Evolutionary conservation across 2,329 filamentous ascomycete species (phyloP), one percentile per base, ranked within the genome.

Genomic region (Phoma sp.): DNA sequence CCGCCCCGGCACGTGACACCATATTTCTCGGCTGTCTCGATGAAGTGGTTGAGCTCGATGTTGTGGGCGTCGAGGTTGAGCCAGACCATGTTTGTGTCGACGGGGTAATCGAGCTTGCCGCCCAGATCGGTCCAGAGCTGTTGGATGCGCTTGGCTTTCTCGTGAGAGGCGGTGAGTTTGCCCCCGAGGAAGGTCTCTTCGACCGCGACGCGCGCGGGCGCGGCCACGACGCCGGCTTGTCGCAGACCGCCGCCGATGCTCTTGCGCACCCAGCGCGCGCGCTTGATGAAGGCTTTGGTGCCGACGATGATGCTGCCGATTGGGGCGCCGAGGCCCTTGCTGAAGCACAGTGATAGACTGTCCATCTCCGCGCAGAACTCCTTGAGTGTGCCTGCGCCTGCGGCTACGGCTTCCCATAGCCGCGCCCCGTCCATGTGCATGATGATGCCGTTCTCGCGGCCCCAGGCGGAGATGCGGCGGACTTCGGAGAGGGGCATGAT

Each of bases 41-140:
- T 79, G 56, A 87, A 83, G 36, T 82, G 78, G 46, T 82, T 79
- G 4, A 70, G 70, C 3, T 78, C 76, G 29, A 87, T 71, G 0
- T 84, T 83, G 9, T 84, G 82, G 1, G 82, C 81, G 27, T 85
- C 82, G 13, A 95, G 77, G 71, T 96, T 88, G 53, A 96, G 68
- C 91, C 90, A 96, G 30, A 91, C 85, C 90, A 96, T 96, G 76
- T 96, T 96, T n/a, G 91, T 96, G 69, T 96, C 87, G 1, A 89
- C 87, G 0, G 89, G 88, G 55, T 87, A 80, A 18, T 81, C 75
- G 52, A 91, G 75, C 74, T 83, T 85, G 1, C 91, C 91, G 4
- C 91, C 91, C 46, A 87, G 78, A 13, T 76, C 77, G 4, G 79
- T 82, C 91, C 91, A 96, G 60, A 89, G 73, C 29, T 79, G 76